phyloP scores from a whole-genome alignment of 495 filamentous ascomycete species.

The Aspergillus olivimuriae region DNA sequence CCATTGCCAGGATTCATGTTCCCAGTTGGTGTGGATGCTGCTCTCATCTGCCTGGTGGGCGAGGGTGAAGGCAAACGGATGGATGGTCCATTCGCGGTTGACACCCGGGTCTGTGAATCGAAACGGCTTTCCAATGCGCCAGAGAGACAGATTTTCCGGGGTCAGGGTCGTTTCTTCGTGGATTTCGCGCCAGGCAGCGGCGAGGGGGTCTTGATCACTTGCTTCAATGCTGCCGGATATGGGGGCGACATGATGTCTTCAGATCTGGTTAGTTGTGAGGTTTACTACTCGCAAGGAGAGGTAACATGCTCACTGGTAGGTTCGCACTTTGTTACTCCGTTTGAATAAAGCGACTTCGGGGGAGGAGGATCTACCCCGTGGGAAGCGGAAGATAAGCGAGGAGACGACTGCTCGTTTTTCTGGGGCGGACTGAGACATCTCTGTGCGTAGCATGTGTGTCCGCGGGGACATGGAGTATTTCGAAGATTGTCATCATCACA shows the following conservation, averaged over 20 bases:
- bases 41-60: conserved; percentile 33
- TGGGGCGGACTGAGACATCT: background rate
- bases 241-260: conserved; percentile 47
- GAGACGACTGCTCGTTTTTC: conserved; percentile 46
- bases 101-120: conserved; percentile 47
- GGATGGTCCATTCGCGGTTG: conserved; percentile 53
- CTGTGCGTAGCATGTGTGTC: too few relatives aligned
- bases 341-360: conserved; percentile 51
- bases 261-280: background rate
- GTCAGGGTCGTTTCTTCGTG: conserved; percentile 55
- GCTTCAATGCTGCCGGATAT: conserved; percentile 55
- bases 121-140: conserved; percentile 54
- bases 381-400: conserved; percentile 47
- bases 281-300: background rate
- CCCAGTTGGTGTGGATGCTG: conserved; percentile 54
- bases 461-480: too few relatives aligned
- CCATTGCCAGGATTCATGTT: conserved; percentile 54
- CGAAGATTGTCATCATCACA: too few relatives aligned
- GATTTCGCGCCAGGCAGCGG: conserved; percentile 57
- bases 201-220: conserved; percentile 41
- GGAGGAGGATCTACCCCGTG: conserved; percentile 14
- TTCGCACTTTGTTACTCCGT: conserved; percentile 50
- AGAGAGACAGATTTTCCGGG: conserved; percentile 35
- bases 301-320: conserved; percentile 38
- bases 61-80: conserved; percentile 55